Percentiles rank a stretch among this genome's conserved stretches.
Evolutionary conservation across 2,329 filamentous ascomycete genomes (phyloP).

Genomic region (Claviceps arundinis): DNA sequence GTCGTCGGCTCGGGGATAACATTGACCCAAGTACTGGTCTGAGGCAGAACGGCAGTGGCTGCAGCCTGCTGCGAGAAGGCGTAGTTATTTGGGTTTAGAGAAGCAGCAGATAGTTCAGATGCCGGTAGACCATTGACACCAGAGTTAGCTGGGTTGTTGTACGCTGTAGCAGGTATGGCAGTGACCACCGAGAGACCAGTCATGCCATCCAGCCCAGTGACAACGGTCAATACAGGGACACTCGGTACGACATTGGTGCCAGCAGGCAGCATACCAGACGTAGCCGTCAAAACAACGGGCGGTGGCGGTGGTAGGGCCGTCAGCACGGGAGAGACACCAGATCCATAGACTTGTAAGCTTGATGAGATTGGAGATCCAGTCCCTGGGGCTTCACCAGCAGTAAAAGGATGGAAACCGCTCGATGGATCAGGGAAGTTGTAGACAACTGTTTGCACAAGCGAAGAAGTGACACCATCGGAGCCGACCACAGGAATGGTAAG

Average conservation of each 20-base stretch:
- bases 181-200: conserved; percentile 11
- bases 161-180: conserved; percentile 9
- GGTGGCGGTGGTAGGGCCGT: conserved; percentile 5
- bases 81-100: conserved; percentile 11
- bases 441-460: conserved; percentile 20
- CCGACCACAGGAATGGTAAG: conserved; percentile 20
- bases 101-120: conserved; percentile 2
- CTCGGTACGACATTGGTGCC: conserved; percentile 13
- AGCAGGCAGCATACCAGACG: conserved; percentile 8
- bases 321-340: conserved; percentile 1
- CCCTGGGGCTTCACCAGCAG: conserved; percentile 5
- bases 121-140: conserved; percentile 8
- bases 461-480: conserved; percentile 18
- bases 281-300: conserved; percentile 10
- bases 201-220: conserved; percentile 11
- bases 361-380: conserved; percentile 9
- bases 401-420: conserved; percentile 7
- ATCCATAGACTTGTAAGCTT: conserved; percentile 15
- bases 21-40: conserved; percentile 27
- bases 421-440: conserved; percentile 12
- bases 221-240: conserved; percentile 13
- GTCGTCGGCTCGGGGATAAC: conserved; percentile 25
- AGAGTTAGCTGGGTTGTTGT: conserved; percentile 8
- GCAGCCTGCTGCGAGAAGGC: conserved; percentile 9
- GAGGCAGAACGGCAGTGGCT: conserved; percentile 10